These are phyloP conservation scores for Akanthomyces lecanii DNA, from an alignment of 2,329 filamentous ascomycete species.

Conservation along the genomic window DNA sequence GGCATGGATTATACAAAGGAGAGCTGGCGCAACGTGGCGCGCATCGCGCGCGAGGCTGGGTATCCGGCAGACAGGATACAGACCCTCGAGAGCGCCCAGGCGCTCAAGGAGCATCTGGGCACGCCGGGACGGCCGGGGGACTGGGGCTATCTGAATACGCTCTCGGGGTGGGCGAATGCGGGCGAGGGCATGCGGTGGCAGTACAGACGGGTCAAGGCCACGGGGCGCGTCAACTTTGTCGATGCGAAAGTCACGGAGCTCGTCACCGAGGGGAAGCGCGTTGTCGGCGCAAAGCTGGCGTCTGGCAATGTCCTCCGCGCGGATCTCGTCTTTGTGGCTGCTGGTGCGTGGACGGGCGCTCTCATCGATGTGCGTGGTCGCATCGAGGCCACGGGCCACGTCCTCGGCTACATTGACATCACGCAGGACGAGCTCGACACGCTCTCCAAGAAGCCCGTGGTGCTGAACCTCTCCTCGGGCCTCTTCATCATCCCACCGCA, in stretches of 20 bases:
- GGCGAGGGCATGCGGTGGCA: constrained; percentile 65
- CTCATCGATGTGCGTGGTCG: constrained; percentile 75
- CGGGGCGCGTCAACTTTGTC: constrained; percentile 53
- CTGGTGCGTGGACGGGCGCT: constrained; percentile 80
- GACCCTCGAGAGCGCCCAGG: constrained; percentile 41
- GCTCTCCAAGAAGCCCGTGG: constrained; percentile 64
- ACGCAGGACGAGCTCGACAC: constrained; percentile 64
- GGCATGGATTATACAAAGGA: constrained; percentile 55
- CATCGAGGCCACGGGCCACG: constrained; percentile 76
- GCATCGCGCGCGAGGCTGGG: constrained; percentile 39
- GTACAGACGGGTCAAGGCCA: constrained; percentile 48
- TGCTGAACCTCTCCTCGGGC: constrained; percentile 67
- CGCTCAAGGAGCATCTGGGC: constrained; percentile 42
- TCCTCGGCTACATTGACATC: constrained; percentile 72
- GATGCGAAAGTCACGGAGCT: constrained; percentile 45
- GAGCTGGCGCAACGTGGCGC: constrained; percentile 58
- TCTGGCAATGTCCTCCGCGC: constrained; percentile 44
- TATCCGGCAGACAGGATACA: constrained; percentile 37
- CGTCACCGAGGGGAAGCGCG: constrained; percentile 33
- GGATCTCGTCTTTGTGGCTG: constrained; percentile 73
- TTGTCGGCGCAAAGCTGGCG: constrained; percentile 50
- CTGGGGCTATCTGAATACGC: constrained; percentile 69
- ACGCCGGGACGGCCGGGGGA: constrained; percentile 52
- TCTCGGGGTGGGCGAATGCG: constrained; percentile 78
- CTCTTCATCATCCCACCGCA: constrained; percentile 70